These are phyloP conservation scores for Nelumbo lutea DNA, from an alignment of 164 flowering plant genomes.

Conservation along the genomic window DNA sequence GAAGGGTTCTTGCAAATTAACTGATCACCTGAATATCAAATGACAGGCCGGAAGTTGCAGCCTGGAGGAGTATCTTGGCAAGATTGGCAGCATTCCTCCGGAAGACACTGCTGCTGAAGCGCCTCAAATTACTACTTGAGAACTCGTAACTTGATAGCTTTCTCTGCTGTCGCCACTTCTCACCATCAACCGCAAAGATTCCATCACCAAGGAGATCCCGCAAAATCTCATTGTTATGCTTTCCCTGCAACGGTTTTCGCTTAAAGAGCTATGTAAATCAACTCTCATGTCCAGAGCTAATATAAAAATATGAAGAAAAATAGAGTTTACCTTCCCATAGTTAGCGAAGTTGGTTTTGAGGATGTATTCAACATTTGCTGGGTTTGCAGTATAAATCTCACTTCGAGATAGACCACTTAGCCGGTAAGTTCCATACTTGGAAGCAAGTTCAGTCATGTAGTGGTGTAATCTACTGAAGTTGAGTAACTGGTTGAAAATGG, in stretches of 20 bases:
- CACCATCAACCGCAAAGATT: constrained; percentile 62
- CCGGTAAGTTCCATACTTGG: constrained; percentile 43
- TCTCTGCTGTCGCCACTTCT: constrained; percentile 59
- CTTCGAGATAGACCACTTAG: constrained; percentile 31
- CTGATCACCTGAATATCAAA: constrained; percentile 44
- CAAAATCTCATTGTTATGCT: constrained; percentile 29
- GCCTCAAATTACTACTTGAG: constrained; percentile 45
- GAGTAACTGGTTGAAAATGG: constrained; percentile 42
- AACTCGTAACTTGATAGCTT: constrained; percentile 53
- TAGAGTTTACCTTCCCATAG: constrained; percentile 45
- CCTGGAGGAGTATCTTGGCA: constrained; percentile 30
- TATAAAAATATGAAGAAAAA: too few species aligned
- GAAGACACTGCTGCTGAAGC: constrained; percentile 51
- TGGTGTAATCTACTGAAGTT: constrained; percentile 50
- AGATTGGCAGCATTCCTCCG: constrained; percentile 38
- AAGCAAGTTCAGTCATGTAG: constrained; percentile 50
- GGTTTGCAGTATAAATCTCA: constrained; percentile 50
- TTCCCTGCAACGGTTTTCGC: constrained; percentile 27
- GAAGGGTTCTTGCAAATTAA: too few species aligned
- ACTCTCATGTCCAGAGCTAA: neutral
- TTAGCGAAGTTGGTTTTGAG: constrained; percentile 58
- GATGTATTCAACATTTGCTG: constrained; percentile 51
- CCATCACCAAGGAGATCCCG: constrained; percentile 58
- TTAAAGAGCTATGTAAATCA: neutral
- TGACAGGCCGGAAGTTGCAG: constrained; percentile 26